phyloP scores from a whole-genome alignment of 257 asterid species.

The Jacaranda mimosifolia region DNA sequence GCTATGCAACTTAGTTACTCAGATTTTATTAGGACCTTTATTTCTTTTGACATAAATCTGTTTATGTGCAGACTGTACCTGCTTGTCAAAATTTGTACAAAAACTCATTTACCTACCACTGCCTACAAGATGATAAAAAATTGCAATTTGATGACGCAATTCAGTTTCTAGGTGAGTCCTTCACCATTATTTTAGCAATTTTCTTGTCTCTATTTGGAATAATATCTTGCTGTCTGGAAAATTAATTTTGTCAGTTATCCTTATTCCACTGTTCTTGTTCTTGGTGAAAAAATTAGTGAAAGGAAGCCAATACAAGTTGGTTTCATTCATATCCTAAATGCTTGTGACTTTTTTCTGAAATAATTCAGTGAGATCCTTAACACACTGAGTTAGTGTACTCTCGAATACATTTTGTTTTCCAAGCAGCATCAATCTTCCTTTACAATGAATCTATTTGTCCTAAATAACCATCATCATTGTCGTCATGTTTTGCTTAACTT shows the following conservation, averaged over 20 bases:
- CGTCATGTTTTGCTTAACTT: background rate
- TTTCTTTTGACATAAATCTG: background rate
- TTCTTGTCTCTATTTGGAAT: background rate
- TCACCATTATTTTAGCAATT: background rate
- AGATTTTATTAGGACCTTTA: background rate
- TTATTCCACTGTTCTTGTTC: background rate
- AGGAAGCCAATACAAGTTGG: background rate
- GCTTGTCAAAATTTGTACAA: slow-evolving; percentile 68
- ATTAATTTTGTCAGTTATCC: background rate
- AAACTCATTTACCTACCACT: slow-evolving; percentile 68
- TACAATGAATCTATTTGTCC: background rate
- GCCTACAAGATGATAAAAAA: slow-evolving; percentile 59
- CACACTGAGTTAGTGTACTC: background rate
- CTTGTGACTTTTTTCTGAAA: background rate
- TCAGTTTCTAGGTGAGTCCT: slow-evolving; percentile 64
- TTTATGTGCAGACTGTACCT: slow-evolving; percentile 65
- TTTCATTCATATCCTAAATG: slow-evolving; percentile 10
- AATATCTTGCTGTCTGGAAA: background rate
- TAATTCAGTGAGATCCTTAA: background rate
- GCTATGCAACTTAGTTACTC: background rate
- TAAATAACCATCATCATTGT: background rate
- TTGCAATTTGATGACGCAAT: slow-evolving; percentile 69
- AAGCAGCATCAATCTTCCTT: background rate
- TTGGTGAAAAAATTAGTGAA: background rate
- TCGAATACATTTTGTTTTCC: background rate